Evolutionary conservation across 257 asterid species (phyloP).

Genomic region (Przewalskia tangutica): DNA sequence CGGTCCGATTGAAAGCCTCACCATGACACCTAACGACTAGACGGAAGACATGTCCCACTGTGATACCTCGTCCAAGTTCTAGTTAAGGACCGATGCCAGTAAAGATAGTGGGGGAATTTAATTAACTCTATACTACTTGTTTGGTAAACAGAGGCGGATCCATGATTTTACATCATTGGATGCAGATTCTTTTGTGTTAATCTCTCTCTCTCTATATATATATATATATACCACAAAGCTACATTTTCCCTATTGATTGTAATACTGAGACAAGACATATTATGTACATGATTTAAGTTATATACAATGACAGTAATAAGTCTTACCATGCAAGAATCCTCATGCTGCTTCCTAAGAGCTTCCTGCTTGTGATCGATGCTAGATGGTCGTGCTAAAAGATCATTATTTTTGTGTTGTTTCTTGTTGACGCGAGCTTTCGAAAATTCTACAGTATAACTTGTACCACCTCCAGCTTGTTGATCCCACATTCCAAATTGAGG

Average conservation of each 20-base stretch:
- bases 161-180: neutral
- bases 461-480: neutral
- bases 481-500: slow-evolving; percentile 9
- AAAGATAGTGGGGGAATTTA: neutral
- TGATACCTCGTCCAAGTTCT: neutral
- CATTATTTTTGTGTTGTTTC: slow-evolving; percentile 2
- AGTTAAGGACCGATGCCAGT: no score
- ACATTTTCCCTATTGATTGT: neutral
- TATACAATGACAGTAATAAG: neutral
- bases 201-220: neutral
- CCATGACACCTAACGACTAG: neutral
- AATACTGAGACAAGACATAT: neutral
- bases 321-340: neutral
- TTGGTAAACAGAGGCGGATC: neutral
- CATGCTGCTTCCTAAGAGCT: neutral
- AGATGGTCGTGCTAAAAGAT: neutral
- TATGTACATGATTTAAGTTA: neutral
- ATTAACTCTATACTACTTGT: neutral
- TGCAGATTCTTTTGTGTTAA: neutral
- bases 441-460: slow-evolving; percentile 1
- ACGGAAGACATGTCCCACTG: neutral
- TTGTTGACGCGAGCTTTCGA: neutral
- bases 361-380: neutral
- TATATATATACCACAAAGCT: neutral
- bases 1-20: neutral